Percentiles rank a stretch among this genome's conserved stretches.
Conservation (phyloP, 305 asterid genomes). For the Fraxinus paxiana region DNA sequence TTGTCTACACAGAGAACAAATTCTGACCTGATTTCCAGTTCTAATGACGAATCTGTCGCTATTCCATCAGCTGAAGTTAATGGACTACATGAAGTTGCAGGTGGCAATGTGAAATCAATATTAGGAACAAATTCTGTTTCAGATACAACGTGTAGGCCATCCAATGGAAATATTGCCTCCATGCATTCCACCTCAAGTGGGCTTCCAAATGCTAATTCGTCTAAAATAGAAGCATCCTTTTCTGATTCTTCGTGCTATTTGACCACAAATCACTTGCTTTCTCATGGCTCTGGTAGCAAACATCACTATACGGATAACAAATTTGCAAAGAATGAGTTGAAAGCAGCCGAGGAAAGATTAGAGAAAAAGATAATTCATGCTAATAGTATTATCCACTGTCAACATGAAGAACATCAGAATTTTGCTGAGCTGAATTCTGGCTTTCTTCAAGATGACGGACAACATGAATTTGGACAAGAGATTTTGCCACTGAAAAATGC, state of each 20-base stretch:
- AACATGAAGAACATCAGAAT: constrained; percentile 11
- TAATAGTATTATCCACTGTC: constrained; percentile 20
- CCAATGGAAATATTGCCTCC: constrained; percentile 21
- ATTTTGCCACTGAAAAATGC: constrained; percentile 2
- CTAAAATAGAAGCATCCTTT: constrained; percentile 25
- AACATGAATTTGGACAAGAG: constrained; percentile 20
- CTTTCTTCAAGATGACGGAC: constrained; percentile 24
- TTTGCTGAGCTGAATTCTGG: constrained; percentile 20
- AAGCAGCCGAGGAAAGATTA: constrained; percentile 4
- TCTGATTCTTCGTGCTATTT: constrained; percentile 28
- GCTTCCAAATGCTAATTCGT: constrained; percentile 28
- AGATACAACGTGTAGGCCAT: constrained; percentile 24
- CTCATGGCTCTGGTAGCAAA: constrained; percentile 20
- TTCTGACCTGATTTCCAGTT: constrained; percentile 25
- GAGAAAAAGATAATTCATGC: constrained; percentile 15
- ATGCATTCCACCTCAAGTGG: constrained; percentile 13
- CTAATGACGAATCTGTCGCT: constrained; percentile 22
- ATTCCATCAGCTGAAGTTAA: constrained; percentile 22
- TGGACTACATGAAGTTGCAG: constrained; percentile 21
- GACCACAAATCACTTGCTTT: constrained; percentile 23
- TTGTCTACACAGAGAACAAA: constrained; percentile 28
- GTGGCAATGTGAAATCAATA: constrained; percentile 21
- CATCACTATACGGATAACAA: background rate
- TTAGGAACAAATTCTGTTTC: constrained; percentile 16
- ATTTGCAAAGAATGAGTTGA: constrained; percentile 18